Base-by-base conservation (phyloP, 148 eudicot genomes). In the Chenopodium berlandieri region DNA sequence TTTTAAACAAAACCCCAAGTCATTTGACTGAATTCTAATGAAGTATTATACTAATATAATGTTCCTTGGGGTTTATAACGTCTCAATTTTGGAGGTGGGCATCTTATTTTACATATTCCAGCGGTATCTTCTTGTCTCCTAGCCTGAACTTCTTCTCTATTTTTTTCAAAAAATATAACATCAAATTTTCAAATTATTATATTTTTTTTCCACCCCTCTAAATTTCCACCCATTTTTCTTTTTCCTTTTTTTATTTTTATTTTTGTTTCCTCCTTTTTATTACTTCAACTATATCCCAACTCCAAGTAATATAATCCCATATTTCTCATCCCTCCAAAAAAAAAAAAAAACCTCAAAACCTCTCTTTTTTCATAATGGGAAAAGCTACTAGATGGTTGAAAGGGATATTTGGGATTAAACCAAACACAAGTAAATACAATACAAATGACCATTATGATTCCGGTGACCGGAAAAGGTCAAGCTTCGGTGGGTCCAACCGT, bases 331-430 rank as follows among this genome's bases (percentile, higher is more conserved):
- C 17, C 22, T 5, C 5, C 60, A 54, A 16, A 13, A 13, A 14
- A 14, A 2, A 13, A 4, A 14, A 14, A 4, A 56, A 56, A 62
- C 4, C 22, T 78, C 44, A 40, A 40, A 40, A 40, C 44, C 17
- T 40, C 78, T n/a, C 66, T 73, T 46, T 25, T 46, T 22, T 54
- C 56, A 58, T 32, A 67, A 92, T 92, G 97, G 97, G 97, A 4
- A 92, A 85, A 80, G 90, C 90, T 48, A 83, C 88, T 7, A 86
- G 86, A 80, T 92, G 94, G 97, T 70, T 92, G 13, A 92, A 90
- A 87, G 88, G 88, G 4, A 80, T 92, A 65, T 92, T 92, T 46
- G 94, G 94, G 2, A 83, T 90, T 1, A 89, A 85, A 70, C 37
- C 77, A 62, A 52, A 78, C 54, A 60, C 46, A 22, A 74, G 12